Base-by-base conservation (phyloP, 2,329 filamentous ascomycete genomes). In the Cladobotryum protrusum region DNA sequence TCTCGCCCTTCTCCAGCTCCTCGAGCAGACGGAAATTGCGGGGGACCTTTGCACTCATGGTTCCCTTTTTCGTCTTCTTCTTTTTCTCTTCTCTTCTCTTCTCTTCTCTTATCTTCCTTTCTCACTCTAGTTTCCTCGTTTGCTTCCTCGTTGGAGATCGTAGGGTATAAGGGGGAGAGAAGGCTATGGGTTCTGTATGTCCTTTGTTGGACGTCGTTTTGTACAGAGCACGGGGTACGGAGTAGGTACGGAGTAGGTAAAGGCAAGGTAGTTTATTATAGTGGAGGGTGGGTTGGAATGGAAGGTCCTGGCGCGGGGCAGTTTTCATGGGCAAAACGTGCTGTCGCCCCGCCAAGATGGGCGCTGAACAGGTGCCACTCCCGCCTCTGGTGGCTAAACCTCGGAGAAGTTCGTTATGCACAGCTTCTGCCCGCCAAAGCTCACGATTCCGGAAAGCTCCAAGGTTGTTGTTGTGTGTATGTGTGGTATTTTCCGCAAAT, bases 1-100 rank as follows among this genome's bases (percentile, higher is more conserved):
- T 99, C 76, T 99, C 93, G 64, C 93, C 93, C 76, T 97, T 97
- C 76, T 99, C 93, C 17, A 99, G 80, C 82, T 99, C 93, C 70
- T 96, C 93, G 50, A 99, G 79, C 58, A 99, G 82, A 65, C 92
- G 86, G 69, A 99, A 99, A 75, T 97, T 97, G 68, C 93, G 83
- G 54, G 93, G 93, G 51, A 99, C 82, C 71, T 95, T 73, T 59
- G 71, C 70, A 35, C 33, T 36, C 41, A 45, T 7, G 17, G 18
- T 20, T 37, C 14, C 9, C 33, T 9, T 8, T 14, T 35, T 35
- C 33, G 14, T 35, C 33, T 14, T 35, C 9, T 14, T 13, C 14
- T 8, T 40, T 40, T 18, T 40, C 15, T 40, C 9, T 24, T 33
- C n/a, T 24, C 17, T 15, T 37, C 4, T 15, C 9, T 17, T 41